Percentiles rank a stretch among this genome's conserved stretches.
phyloP scores from a whole-genome alignment of 139 green algal genomes.

The Micractinium sp. region DNA sequence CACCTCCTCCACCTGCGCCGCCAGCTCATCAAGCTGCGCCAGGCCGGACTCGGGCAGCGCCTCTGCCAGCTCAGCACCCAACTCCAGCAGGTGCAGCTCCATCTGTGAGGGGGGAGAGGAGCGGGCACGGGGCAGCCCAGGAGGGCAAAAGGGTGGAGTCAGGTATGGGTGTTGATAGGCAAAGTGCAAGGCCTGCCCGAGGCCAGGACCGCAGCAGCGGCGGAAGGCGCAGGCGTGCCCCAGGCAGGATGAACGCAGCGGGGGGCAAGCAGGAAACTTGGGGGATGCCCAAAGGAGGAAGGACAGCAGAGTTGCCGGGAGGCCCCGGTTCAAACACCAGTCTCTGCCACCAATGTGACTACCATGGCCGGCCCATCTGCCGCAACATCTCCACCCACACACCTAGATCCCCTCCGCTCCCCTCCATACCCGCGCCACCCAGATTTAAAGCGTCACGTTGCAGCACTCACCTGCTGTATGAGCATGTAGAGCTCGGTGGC shows the following conservation, averaged over 20 bases:
- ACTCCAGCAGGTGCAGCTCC: slow-evolving; percentile 38
- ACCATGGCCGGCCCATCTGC: too few relatives aligned
- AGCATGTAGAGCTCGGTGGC: slow-evolving; percentile 36
- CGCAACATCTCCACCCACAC: neutral
- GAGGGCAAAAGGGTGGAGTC: neutral
- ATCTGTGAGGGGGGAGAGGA: neutral
- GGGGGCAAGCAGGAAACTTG: too few relatives aligned
- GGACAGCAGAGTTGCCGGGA: too few relatives aligned
- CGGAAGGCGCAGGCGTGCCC: too few relatives aligned
- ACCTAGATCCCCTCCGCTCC: neutral
- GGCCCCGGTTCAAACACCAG: too few relatives aligned
- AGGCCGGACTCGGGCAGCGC: slow-evolving; percentile 24
- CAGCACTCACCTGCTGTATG: slow-evolving; percentile 19
- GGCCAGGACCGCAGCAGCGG: too few relatives aligned
- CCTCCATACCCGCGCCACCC: neutral
- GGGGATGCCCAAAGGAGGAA: too few relatives aligned
- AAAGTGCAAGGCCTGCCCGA: neutral
- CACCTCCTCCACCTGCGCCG: slow-evolving; percentile 15
- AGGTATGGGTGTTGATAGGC: neutral
- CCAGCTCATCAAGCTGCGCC: slow-evolving; percentile 2
- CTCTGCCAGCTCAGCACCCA: slow-evolving; percentile 25
- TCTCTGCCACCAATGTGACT: too few relatives aligned
- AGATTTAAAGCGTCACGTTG: neutral
- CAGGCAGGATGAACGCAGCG: too few relatives aligned
- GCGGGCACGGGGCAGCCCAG: neutral